A percentile compares a stretch with the other conserved stretches of the same genome.
These are phyloP conservation scores for Penicillium sp. DNA, from an alignment of 2,329 filamentous ascomycete genomes.

Conservation along the genomic window DNA sequence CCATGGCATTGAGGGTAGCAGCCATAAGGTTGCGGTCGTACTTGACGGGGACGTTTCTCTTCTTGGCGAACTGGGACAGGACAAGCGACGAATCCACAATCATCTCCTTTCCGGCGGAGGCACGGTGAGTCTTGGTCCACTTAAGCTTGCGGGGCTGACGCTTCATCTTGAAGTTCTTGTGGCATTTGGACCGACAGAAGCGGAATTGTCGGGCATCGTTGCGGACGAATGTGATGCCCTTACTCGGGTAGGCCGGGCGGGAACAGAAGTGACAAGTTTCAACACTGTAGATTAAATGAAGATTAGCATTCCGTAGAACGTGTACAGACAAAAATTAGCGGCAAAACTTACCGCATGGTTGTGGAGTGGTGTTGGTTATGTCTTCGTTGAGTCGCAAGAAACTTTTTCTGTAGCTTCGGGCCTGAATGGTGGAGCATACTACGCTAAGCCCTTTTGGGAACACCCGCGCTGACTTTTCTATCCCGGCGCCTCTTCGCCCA, in stretches of 20 bases:
- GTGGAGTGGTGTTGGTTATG: slow-evolving; percentile 19
- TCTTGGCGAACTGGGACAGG: slow-evolving; percentile 72
- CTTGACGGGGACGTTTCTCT: slow-evolving; percentile 88
- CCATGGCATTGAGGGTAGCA: slow-evolving; percentile 89
- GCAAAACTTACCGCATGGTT: slow-evolving; percentile 26
- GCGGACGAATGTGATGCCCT: slow-evolving; percentile 65
- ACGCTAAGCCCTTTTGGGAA: slow-evolving; percentile 35
- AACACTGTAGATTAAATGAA: slow-evolving; percentile 28
- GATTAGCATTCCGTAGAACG: slow-evolving; percentile 1
- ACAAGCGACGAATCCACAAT: slow-evolving; percentile 85
- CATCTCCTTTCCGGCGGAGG: slow-evolving; percentile 80
- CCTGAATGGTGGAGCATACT: slow-evolving; percentile 25
- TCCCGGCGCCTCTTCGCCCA: slow-evolving; percentile 17
- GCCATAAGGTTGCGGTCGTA: slow-evolving; percentile 91
- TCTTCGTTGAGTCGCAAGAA: slow-evolving; percentile 22
- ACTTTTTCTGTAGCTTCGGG: slow-evolving; percentile 24
- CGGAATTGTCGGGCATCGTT: slow-evolving; percentile 65
- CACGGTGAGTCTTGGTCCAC: slow-evolving; percentile 94
- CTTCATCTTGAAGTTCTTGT: slow-evolving; percentile 94
- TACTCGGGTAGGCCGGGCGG: slow-evolving; percentile 63
- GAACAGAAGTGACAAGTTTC: slow-evolving; percentile 72
- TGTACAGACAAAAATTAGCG: not conserved
- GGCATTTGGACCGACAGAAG: slow-evolving; percentile 67
- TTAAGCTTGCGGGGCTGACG: slow-evolving; percentile 93
- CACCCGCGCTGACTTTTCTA: slow-evolving; percentile 40